Percentiles rank a stretch among this genome's conserved stretches.
Evolutionary conservation across 2,329 filamentous ascomycete genomes (phyloP).

Genomic region (Penicillium sp.): DNA sequence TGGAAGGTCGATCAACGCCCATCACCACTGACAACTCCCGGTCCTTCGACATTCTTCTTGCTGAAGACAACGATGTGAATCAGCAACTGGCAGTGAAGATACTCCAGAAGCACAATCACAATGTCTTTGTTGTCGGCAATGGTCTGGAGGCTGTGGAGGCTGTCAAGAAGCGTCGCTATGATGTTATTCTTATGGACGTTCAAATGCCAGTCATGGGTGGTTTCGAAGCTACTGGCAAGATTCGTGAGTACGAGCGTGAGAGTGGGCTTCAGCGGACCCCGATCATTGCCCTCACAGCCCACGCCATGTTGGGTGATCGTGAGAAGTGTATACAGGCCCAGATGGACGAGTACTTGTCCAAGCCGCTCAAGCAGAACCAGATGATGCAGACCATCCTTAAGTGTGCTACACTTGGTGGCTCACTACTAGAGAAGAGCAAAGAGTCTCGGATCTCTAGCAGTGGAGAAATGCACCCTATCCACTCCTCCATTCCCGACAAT

Average conservation of each 20-base stretch:
- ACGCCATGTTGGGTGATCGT: constrained; percentile 97
- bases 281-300: constrained; percentile 93
- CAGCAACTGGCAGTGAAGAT: constrained; percentile 96
- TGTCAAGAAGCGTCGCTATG: constrained; percentile 89
- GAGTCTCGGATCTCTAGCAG: constrained; percentile 43
- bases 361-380: constrained; percentile 93
- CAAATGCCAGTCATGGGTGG: constrained; percentile 99
- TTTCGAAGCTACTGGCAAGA: constrained; percentile 95
- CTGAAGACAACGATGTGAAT: constrained; percentile 97
- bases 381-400: constrained; percentile 97
- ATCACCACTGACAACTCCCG: constrained; percentile 90
- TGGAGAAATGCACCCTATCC: constrained; percentile 38
- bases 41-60: constrained; percentile 91
- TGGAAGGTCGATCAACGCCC: constrained; percentile 89
- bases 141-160: constrained; percentile 89
- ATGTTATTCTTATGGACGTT: constrained; percentile 98
- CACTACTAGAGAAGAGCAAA: constrained; percentile 45
- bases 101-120: constrained; percentile 84
- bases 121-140: constrained; percentile 79
- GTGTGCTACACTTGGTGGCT: constrained; percentile 79
- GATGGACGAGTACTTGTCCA: constrained; percentile 99
- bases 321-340: constrained; percentile 98
- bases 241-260: constrained; percentile 87
- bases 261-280: constrained; percentile 80
- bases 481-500: constrained; percentile 32